phyloP scores from a whole-genome alignment of 257 asterid species.

The Solanum rostratum region DNA sequence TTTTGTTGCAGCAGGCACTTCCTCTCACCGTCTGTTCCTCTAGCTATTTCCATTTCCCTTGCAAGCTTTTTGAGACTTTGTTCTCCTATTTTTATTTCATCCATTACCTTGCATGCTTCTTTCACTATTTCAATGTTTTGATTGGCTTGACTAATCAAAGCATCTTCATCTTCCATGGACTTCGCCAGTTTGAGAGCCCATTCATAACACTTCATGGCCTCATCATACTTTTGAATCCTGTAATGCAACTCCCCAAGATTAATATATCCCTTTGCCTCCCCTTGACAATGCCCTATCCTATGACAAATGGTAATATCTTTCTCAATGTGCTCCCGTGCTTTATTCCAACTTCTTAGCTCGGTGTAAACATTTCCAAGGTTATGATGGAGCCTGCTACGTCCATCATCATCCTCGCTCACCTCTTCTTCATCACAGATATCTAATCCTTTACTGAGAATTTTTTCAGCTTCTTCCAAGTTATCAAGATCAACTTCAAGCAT shows the following conservation, averaged over 20 bases:
- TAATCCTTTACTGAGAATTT: constrained; percentile 50
- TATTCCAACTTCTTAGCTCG: constrained; percentile 70
- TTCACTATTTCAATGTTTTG: constrained; percentile 51
- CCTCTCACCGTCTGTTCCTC: constrained; percentile 62
- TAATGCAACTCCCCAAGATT: constrained; percentile 79
- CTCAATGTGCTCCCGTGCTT: constrained; percentile 55
- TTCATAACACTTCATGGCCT: constrained; percentile 63
- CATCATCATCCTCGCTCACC: constrained; percentile 51
- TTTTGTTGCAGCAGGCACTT: constrained; percentile 57
- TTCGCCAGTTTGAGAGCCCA: constrained; percentile 75
- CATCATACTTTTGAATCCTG: constrained; percentile 54
- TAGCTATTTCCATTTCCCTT: constrained; percentile 44
- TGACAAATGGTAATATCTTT: constrained; percentile 67
- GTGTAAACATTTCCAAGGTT: constrained; percentile 80
- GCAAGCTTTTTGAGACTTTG: constrained; percentile 69
- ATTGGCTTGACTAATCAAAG: constrained; percentile 42
- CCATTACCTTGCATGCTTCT: constrained; percentile 54
- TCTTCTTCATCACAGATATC: constrained; percentile 87
- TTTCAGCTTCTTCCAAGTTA: constrained; percentile 62
- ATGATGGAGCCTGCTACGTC: constrained; percentile 94
- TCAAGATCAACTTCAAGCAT: constrained; percentile 90
- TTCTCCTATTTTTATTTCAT: constrained; percentile 57
- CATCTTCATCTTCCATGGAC: constrained; percentile 82
- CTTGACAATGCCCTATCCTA: constrained; percentile 69
- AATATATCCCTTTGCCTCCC: constrained; percentile 91